A percentile compares a stretch with the other conserved stretches of the same genome.
Evolutionary conservation across 1,139 yeast species (phyloP).

Genomic region (Blastobotrys illinoisensis): DNA sequence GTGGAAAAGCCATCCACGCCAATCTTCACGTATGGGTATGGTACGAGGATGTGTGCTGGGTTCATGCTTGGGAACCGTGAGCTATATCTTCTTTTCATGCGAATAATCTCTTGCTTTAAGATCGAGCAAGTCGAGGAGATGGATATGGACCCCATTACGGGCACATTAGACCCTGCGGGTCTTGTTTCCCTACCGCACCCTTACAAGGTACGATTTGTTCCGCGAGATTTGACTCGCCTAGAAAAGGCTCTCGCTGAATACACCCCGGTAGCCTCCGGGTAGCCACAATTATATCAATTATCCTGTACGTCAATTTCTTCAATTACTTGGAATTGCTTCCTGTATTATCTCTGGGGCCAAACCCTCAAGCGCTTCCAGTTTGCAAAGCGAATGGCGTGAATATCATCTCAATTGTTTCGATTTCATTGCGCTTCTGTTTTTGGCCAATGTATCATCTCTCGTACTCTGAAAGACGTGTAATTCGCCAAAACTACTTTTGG

Average conservation of each 20-base stretch:
- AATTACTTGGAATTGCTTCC: no score
- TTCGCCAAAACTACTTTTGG: no score
- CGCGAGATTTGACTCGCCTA: conserved; percentile 15
- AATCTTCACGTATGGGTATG: conserved; percentile 63
- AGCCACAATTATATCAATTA: neutral
- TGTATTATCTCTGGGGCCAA: no score
- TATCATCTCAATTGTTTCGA: no score
- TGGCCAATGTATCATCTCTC: no score
- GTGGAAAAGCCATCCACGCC: conserved; percentile 33
- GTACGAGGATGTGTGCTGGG: conserved; percentile 66
- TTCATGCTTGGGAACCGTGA: conserved; percentile 55
- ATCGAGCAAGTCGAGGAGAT: conserved; percentile 25
- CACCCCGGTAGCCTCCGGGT: conserved; percentile 4
- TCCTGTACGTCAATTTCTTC: no score
- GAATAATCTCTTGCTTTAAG: conserved; percentile 37
- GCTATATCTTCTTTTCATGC: conserved; percentile 43
- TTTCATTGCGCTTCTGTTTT: no score
- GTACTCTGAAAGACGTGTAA: no score
- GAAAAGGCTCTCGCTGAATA: conserved; percentile 7
- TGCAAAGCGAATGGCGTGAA: no score
- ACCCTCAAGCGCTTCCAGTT: no score
- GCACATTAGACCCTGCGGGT: conserved; percentile 19
- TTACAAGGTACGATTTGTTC: conserved; percentile 19
- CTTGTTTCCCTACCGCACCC: conserved; percentile 21
- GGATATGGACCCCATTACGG: conserved; percentile 21